Base-by-base conservation (phyloP, 176 grass and related monocot species). In the Dendrocalamus sinicus region DNA sequence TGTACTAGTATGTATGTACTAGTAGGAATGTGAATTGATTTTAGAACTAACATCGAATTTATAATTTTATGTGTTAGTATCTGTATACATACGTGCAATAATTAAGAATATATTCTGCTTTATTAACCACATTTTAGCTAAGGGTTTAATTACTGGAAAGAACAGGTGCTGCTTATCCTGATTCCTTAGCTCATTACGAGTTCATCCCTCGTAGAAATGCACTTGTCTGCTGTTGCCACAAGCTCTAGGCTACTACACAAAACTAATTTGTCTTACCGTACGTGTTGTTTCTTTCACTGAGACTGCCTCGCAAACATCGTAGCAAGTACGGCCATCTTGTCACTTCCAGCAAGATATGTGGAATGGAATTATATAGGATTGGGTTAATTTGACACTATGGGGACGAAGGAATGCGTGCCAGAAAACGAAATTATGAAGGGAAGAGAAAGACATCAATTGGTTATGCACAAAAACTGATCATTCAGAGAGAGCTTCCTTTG, bases 301-400 rank as follows among this genome's bases (percentile, higher is more conserved):
- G 22, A 30, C 67, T 55, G 40, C 89, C 74, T 91, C 75, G 80
- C 80, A 59, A 87, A 68, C 75, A 70, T 11, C 89, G 85, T n/a
- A 7, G 16, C 24, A 72, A n/a, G 47, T 8, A 12, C 15, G n/a
- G 52, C 2, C n/a, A 45, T 57, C 19, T 72, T 72, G 46, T 90
- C 84, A n/a, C 39, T 67, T 53, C 10, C 37, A 3, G 35, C 37
- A 4, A 7, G 12, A 41, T 26, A 24, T 20, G 13, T 83, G 14
- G 20, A 24, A 67, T 2, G 23, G 48, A 72, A 68, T 46, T 55
- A 17, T 44, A 0, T 48, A 46, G 46, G 17, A 13, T 11, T 79
- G 48, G 67, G 37, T 57, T 57, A 22, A 58, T 86, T 77, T 37
- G 22, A 17, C 11, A 12, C 66, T 44, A 41, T 12, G 53, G 43